phyloP scores from a whole-genome alignment of 306 rosid genomes.

The Vigna trinervia region DNA sequence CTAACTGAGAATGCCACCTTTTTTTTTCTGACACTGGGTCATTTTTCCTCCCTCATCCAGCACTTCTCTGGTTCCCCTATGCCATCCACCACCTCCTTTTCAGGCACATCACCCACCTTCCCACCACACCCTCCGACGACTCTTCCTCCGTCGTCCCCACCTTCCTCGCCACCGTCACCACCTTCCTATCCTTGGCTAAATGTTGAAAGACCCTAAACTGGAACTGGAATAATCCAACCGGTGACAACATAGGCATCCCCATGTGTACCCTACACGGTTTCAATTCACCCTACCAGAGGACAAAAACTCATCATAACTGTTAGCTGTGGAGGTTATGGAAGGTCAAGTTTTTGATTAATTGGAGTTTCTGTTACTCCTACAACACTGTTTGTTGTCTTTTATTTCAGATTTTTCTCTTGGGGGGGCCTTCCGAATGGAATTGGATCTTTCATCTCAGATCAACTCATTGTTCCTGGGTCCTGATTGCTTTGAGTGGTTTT shows the following conservation, averaged over 20 bases:
- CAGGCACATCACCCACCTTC: too few species aligned
- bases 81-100: too few species aligned
- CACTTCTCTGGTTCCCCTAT: too few species aligned
- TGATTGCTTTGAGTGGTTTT: constrained; percentile 53
- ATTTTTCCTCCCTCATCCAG: too few species aligned
- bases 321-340: constrained; percentile 42
- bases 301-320: constrained; percentile 37
- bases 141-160: too few species aligned
- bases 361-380: constrained; percentile 41
- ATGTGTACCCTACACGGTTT: constrained; percentile 16
- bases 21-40: too few species aligned
- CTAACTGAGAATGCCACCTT: too few species aligned
- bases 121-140: too few species aligned
- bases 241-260: constrained; percentile 2
- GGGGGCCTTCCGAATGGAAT: constrained; percentile 55
- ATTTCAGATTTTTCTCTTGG: constrained; percentile 43
- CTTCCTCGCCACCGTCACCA: too few species aligned
- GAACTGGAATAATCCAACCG: not conserved
- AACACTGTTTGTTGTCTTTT: constrained; percentile 49
- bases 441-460: constrained; percentile 48
- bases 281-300: constrained; percentile 23
- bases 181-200: too few species aligned
- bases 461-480: constrained; percentile 44
- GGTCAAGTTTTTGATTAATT: constrained; percentile 52
- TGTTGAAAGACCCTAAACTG: too few species aligned